Percentiles rank a stretch among this genome's conserved stretches.
These are phyloP conservation scores for Talaromyces marneffei DNA, from an alignment of 2,329 filamentous ascomycete species.

Conservation along the genomic window DNA sequence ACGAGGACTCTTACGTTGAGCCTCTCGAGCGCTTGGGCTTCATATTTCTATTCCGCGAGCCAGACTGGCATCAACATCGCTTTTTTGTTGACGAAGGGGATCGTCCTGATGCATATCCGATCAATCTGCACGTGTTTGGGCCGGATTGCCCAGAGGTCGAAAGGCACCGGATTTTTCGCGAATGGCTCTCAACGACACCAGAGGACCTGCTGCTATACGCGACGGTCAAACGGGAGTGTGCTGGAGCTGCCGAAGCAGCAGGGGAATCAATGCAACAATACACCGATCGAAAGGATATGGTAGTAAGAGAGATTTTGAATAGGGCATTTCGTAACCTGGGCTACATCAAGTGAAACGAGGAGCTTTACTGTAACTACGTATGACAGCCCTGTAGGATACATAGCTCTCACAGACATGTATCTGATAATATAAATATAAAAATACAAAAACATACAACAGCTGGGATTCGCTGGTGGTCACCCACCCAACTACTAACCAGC, in stretches of 20 bases:
- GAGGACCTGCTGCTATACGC: conserved; percentile 41
- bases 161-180: conserved; percentile 42
- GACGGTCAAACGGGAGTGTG: conserved; percentile 32
- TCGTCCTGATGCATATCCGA: not conserved
- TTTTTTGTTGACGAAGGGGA: conserved; percentile 33
- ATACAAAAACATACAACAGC: too few relatives aligned
- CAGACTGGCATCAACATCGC: conserved; percentile 45
- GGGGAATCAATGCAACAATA: conserved; percentile 37
- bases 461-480: too few relatives aligned
- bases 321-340: conserved; percentile 25
- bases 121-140: conserved; percentile 48
- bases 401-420: too few relatives aligned
- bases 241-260: conserved; percentile 20
- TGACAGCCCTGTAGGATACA: too few relatives aligned
- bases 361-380: not conserved
- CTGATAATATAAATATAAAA: too few relatives aligned
- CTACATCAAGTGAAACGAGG: not conserved
- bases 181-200: conserved; percentile 38
- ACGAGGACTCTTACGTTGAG: conserved; percentile 41
- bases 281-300: conserved; percentile 38
- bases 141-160: conserved; percentile 39
- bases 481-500: too few relatives aligned
- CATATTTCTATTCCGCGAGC: conserved; percentile 44
- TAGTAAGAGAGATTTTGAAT: conserved; percentile 36
- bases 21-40: conserved; percentile 43